Evolutionary conservation across 495 filamentous ascomycete genomes (phyloP), one percentile per base, ranked within the genome.

Genomic region (Penicillium paxilli): DNA sequence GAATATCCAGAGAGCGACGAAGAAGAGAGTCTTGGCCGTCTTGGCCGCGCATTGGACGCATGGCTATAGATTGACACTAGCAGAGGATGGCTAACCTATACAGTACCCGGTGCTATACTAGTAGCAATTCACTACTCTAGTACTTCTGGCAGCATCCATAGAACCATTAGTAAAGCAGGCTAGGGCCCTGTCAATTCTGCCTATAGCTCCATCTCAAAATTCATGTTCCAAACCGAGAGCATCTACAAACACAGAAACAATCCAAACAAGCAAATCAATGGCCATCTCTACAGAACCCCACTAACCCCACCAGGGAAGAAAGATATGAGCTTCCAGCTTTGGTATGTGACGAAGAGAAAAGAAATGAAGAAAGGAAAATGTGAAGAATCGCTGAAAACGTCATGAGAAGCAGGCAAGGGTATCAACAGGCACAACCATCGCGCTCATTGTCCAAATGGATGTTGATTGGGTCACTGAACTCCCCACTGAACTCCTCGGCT

Each of bases 391-490:
- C 62, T 64, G 52, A 59, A 35, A 67, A 62, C 46, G 51, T 62
- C 63, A 70, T 57, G 57, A 62, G 57, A 55, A 66, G 65, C 51
- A 52, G 47, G 49, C 38, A 50, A 44, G 62, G 63, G 54, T 68
- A 70, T 77, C 65, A 98, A 77, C 94, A 98, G 60, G 92, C 84
- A 72, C 94, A 99, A 41, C 94, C 91, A 65, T 94, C 89, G 52
- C 86, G 83, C 50, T 96, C 91, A 66, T 88, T 89, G 73, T 95
- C 91, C 52, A 96, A 83, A 73, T 95, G 88, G 68, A 98, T 96
- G 71, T 96, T 93, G 75, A 98, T 97, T 33, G 94, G 93, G 66
- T 97, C 95, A 53, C 90, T 89, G 75, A 95, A 97, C 68, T 98
- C 94, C 42, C 91, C 90, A 70, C 83, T 87, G 52, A 84, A 89